Evolutionary conservation across 345 rosid genomes (phyloP).

Genomic region (Populus ilicifolia): DNA sequence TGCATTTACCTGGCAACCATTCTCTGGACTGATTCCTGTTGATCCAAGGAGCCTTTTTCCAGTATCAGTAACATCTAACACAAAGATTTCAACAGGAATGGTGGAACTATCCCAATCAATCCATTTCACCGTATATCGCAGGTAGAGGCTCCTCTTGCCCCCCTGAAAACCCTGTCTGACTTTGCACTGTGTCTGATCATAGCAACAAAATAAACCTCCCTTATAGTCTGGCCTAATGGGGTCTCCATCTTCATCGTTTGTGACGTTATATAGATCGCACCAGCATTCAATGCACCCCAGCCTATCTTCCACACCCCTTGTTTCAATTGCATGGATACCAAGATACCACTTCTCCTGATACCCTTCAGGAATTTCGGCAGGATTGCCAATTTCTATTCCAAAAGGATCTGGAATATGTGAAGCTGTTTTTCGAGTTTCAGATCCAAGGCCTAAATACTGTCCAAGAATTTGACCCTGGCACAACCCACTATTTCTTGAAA

Average conservation of each 20-base stretch:
- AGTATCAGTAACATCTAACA: conserved; percentile 72
- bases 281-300: conserved; percentile 76
- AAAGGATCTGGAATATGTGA: conserved; percentile 74
- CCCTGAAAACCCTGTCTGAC: conserved; percentile 50
- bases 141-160: conserved; percentile 43
- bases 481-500: conserved; percentile 52
- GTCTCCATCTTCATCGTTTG: conserved; percentile 48
- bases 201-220: conserved; percentile 76
- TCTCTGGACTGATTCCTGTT: conserved; percentile 31
- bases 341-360: conserved; percentile 67
- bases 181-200: conserved; percentile 58
- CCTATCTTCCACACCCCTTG: conserved; percentile 66
- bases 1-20: conserved; percentile 54
- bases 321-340: conserved; percentile 83
- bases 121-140: conserved; percentile 71
- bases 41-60: conserved; percentile 37
- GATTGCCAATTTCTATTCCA: conserved; percentile 69
- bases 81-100: conserved; percentile 60
- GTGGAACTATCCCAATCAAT: conserved; percentile 54
- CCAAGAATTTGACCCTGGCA: conserved; percentile 44
- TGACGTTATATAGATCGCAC: conserved; percentile 70
- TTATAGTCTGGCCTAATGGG: conserved; percentile 49
- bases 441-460: conserved; percentile 76
- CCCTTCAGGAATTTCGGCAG: conserved; percentile 60
- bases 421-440: conserved; percentile 73